phyloP scores from a whole-genome alignment of 129 eudicot genomes.

The Pittosporum tobira region DNA sequence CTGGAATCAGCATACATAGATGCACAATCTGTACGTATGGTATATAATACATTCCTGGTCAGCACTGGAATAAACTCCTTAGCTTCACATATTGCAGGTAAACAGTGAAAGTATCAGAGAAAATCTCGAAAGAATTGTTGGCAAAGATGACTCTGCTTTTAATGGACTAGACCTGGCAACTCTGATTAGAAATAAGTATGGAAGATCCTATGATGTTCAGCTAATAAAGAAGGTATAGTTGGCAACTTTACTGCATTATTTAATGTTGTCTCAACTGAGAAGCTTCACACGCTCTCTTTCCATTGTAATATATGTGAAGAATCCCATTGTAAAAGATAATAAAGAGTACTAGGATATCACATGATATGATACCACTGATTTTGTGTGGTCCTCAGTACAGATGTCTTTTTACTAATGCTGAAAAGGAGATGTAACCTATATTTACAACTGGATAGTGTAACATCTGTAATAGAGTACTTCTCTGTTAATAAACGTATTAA shows the following conservation, averaged over 20 bases:
- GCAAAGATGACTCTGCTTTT: conserved; percentile 81
- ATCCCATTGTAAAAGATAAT: too few species aligned
- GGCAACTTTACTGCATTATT: background rate
- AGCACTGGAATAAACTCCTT: background rate
- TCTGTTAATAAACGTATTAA: too few species aligned
- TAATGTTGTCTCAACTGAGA: too few species aligned
- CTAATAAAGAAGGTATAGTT: conserved; percentile 82
- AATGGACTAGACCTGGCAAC: conserved; percentile 92
- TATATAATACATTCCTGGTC: background rate
- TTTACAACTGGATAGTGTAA: background rate
- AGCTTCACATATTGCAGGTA: conserved; percentile 36
- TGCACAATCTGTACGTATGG: background rate
- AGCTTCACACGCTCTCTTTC: too few species aligned
- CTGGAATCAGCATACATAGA: background rate
- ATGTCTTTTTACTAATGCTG: background rate
- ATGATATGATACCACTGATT: background rate
- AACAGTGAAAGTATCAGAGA: conserved; percentile 55
- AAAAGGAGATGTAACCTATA: background rate
- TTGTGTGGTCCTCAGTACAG: background rate
- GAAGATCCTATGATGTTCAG: conserved; percentile 91
- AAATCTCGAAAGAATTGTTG: conserved; percentile 79
- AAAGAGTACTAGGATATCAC: background rate
- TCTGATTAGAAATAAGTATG: conserved; percentile 83
- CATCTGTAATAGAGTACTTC: too few species aligned
- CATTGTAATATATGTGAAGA: too few species aligned